phyloP scores from a whole-genome alignment of 805 yeast genomes.

The Diddensiella transvaalensis region DNA sequence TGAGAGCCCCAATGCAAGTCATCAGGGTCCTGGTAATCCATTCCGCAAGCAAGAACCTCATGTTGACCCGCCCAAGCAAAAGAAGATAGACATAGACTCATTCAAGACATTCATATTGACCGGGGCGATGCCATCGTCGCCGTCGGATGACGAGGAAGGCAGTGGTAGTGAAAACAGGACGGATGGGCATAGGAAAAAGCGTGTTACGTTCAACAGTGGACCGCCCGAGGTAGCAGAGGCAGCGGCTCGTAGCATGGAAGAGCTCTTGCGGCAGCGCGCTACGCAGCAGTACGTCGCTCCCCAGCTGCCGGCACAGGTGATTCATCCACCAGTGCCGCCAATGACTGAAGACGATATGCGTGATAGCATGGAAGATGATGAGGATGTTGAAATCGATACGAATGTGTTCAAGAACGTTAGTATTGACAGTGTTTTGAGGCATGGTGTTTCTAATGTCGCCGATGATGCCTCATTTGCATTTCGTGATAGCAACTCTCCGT shows the following conservation, averaged over 20 bases:
- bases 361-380: slow-evolving; percentile 42
- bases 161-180: background rate
- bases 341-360: background rate
- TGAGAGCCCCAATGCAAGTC: slow-evolving; percentile 4
- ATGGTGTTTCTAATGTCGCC: slow-evolving; percentile 53
- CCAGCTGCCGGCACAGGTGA: slow-evolving; percentile 12
- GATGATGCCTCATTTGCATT: slow-evolving; percentile 28
- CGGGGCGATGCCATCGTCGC: slow-evolving; percentile 58
- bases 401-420: slow-evolving; percentile 72
- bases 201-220: slow-evolving; percentile 34
- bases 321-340: slow-evolving; percentile 1
- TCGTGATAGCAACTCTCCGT: slow-evolving; percentile 18
- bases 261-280: slow-evolving; percentile 32
- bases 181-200: slow-evolving; percentile 26
- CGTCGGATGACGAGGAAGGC: slow-evolving; percentile 12
- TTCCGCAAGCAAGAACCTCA: slow-evolving; percentile 16
- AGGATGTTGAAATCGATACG: slow-evolving; percentile 70
- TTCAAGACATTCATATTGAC: slow-evolving; percentile 82
- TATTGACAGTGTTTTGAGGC: slow-evolving; percentile 72
- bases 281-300: slow-evolving; percentile 12
- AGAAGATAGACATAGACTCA: slow-evolving; percentile 72
- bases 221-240: slow-evolving; percentile 41
- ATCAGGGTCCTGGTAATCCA: slow-evolving; percentile 25
- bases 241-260: slow-evolving; percentile 37
- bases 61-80: slow-evolving; percentile 11